These are phyloP conservation scores for Rhizophora mangle DNA, from an alignment of 345 rosid genomes.

Conservation along the genomic window DNA sequence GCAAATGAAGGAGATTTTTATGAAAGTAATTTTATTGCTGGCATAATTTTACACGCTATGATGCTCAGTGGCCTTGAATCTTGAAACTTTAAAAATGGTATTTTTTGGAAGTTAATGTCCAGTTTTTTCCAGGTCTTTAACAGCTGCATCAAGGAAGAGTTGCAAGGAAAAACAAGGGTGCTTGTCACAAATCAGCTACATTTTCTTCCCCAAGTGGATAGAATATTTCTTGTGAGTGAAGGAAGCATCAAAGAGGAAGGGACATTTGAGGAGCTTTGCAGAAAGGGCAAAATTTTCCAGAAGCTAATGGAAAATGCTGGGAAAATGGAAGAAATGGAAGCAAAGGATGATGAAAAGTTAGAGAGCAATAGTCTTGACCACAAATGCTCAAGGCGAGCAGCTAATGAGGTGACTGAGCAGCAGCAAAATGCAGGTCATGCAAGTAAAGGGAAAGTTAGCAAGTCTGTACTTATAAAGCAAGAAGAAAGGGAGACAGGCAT, in stretches of 20 bases:
- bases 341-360: slow-evolving; percentile 61
- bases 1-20: neutral
- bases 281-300: slow-evolving; percentile 65
- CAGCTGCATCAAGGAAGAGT: slow-evolving; percentile 76
- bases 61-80: neutral
- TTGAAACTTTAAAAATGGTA: neutral
- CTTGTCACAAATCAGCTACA: slow-evolving; percentile 99
- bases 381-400: slow-evolving; percentile 34
- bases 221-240: slow-evolving; percentile 81
- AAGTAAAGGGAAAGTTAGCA: slow-evolving; percentile 58
- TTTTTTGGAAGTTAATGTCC: slow-evolving; percentile 3
- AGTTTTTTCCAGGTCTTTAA: slow-evolving; percentile 71
- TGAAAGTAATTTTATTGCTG: too few relatives aligned
- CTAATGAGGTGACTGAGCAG: slow-evolving; percentile 47
- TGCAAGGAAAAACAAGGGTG: slow-evolving; percentile 81
- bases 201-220: slow-evolving; percentile 96
- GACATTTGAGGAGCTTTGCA: slow-evolving; percentile 80
- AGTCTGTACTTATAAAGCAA: slow-evolving; percentile 85
- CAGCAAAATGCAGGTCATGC: slow-evolving; percentile 32
- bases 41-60: neutral
- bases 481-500: slow-evolving; percentile 98
- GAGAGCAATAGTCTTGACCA: slow-evolving; percentile 41
- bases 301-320: slow-evolving; percentile 99
- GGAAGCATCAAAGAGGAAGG: slow-evolving; percentile 93
- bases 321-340: slow-evolving; percentile 66